Percentiles rank a stretch among this genome's conserved stretches.
phyloP scores from a whole-genome alignment of 352 stramenopile genomes.

The Phytophthora megakarya region DNA sequence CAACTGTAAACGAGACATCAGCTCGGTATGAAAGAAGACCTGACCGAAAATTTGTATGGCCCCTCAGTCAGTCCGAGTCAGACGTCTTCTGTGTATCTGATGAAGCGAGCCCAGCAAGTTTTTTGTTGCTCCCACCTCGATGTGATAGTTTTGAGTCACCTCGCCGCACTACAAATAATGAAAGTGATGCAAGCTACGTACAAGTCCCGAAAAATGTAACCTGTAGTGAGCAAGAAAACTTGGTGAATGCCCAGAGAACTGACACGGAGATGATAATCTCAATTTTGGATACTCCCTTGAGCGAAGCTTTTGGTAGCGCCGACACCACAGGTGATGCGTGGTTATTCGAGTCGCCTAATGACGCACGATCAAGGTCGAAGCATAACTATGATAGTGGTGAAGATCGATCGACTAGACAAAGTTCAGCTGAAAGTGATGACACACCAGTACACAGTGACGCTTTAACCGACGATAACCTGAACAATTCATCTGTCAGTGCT shows the following conservation, averaged over 20 bases:
- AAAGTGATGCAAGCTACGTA: constrained; percentile 16
- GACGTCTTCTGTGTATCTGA: constrained; percentile 27
- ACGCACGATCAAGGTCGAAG: constrained; percentile 4
- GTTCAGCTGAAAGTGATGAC: constrained; percentile 9
- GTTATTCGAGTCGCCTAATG: constrained; percentile 35
- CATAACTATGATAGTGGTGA: constrained; percentile 19
- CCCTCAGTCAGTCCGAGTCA: constrained; percentile 23
- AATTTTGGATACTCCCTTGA: constrained; percentile 26
- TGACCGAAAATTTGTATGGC: constrained; percentile 24
- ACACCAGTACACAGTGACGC: background rate
- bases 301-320: constrained; percentile 24
- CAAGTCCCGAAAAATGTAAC: constrained; percentile 13
- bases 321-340: constrained; percentile 28
- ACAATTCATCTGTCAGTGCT: constrained; percentile 16
- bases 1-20: constrained; percentile 16
- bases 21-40: constrained; percentile 13
- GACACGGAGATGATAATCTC: constrained; percentile 44
- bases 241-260: constrained; percentile 28
- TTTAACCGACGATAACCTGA: constrained; percentile 5
- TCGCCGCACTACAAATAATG: constrained; percentile 23
- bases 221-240: constrained; percentile 18
- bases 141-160: constrained; percentile 20
- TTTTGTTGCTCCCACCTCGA: constrained; percentile 9
- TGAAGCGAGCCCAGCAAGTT: constrained; percentile 16
- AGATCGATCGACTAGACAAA: constrained; percentile 13